Conservation (phyloP, 148 eudicot species). For the Arctostaphylos glauca region DNA sequence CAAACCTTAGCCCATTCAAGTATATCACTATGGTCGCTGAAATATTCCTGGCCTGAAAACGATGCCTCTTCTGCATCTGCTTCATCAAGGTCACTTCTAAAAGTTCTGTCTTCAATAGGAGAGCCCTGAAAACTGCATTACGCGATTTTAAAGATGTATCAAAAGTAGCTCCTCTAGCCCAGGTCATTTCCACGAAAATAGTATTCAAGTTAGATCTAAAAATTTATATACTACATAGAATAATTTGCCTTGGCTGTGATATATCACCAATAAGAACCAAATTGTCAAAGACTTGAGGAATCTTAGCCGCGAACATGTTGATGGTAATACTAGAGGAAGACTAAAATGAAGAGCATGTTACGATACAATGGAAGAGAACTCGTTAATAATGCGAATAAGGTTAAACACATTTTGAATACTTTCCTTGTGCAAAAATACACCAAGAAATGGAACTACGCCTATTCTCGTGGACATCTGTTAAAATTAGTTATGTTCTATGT, state of each 20-base stretch:
- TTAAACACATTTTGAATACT: background rate
- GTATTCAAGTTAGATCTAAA: background rate
- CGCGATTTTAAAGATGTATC: constrained; percentile 1
- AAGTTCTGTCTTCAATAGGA: constrained; percentile 67
- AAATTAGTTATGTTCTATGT: background rate
- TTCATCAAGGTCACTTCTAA: constrained; percentile 70
- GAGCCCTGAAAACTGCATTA: constrained; percentile 70
- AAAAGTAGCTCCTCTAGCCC: constrained; percentile 5
- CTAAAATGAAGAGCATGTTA: background rate
- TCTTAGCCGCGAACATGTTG: background rate
- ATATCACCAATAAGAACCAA: background rate
- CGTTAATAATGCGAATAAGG: background rate
- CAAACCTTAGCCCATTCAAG: constrained; percentile 96
- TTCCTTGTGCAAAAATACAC: background rate
- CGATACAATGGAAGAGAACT: background rate
- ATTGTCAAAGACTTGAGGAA: background rate
- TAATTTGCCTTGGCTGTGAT: background rate
- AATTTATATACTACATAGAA: background rate
- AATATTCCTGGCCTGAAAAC: constrained; percentile 72
- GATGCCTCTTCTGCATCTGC: constrained; percentile 79
- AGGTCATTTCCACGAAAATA: background rate
- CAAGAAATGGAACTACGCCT: background rate
- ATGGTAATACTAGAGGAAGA: background rate
- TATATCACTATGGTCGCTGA: constrained; percentile 64
- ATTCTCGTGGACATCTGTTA: background rate